phyloP scores from a whole-genome alignment of 2,329 filamentous ascomycete species.

The Cadophora luteo-olivacea region DNA sequence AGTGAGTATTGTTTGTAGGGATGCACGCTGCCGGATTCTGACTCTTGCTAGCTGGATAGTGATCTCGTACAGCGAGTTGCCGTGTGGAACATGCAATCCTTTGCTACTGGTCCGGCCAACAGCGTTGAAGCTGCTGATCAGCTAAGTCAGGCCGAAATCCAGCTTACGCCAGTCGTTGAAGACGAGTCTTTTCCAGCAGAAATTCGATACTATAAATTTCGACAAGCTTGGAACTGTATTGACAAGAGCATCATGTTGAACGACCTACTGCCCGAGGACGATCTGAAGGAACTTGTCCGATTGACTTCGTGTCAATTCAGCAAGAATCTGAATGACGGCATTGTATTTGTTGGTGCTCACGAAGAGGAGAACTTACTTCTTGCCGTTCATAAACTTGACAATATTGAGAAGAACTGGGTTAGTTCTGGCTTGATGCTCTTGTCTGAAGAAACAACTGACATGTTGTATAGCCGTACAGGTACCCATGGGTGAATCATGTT shows the following conservation, averaged over 20 bases:
- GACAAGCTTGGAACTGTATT: conserved; percentile 24
- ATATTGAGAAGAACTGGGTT: conserved; percentile 38
- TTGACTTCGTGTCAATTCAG: conserved; percentile 36
- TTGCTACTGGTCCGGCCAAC: neutral
- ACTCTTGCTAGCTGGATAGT: conserved; percentile 29
- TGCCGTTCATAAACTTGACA: conserved; percentile 38
- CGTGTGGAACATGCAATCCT: conserved; percentile 20
- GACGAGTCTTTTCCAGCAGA: conserved; percentile 22
- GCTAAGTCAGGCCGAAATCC: neutral
- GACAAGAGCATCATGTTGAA: conserved; percentile 25
- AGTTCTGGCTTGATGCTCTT: conserved; percentile 15
- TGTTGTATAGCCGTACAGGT: conserved; percentile 4
- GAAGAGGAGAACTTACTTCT: conserved; percentile 24
- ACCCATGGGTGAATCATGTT: conserved; percentile 27
- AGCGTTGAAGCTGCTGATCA: neutral
- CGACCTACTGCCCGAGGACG: conserved; percentile 22
- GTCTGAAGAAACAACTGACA: conserved; percentile 2
- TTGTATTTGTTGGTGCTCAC: conserved; percentile 34
- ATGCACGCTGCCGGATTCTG: neutral
- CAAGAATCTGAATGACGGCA: conserved; percentile 27
- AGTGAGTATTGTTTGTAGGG: neutral
- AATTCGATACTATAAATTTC: conserved; percentile 26
- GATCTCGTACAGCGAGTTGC: conserved; percentile 32
- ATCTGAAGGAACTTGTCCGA: conserved; percentile 25
- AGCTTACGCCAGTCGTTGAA: neutral